Evolutionary conservation across 768 basidiomycete genomes (phyloP), one percentile per base, ranked within the genome.

Genomic region (Trametes cingulata): DNA sequence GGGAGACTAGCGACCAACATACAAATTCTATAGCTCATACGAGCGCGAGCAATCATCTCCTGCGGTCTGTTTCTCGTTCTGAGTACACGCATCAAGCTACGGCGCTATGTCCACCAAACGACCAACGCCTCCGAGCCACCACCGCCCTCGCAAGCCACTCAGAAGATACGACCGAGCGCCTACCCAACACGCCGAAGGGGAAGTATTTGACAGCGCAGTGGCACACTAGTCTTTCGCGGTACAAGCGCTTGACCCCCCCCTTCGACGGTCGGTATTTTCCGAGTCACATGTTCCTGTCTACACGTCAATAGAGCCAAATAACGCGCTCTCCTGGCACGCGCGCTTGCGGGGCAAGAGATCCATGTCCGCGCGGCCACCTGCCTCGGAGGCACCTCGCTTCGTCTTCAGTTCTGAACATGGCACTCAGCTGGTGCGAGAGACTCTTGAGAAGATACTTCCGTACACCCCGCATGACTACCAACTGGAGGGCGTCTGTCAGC

Each of bases 401-500:
- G 29, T 20, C n/a, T 58, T 49, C 25, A 27, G 47, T 47, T 50
- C 56, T 13, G 22, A 14, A 7, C 47, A 50, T 8, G 56, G 56
- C 36, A n/a, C 10, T 15, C 22, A 25, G 19, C 45, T 52, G 4
- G 35, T 53, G 4, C 37, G 24, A 20, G 27, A 35, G 2, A 52
- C 29, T 17, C 25, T 45, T n/a, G n/a, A 29, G n/a, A n/a, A 24
- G 6, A 4, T 33, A 10, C 10, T 10, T n/a, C 10, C 29, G 29
- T 60, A 60, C 36, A 27, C 53, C 14, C 58, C 58, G n/a, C 69
- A 71, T 55, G 68, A 70, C 57, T 68, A 70, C 36, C 56, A 66
- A 19, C 48, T 71, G n/a, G 69, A 71, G 40, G 69, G 67, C 7
- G 41, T 71, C 27, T 66, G 69, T 55, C 65, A 67, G 42, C 29